Base-by-base conservation (phyloP, 2,329 filamentous ascomycete species). In the Phyllachora maydis region DNA sequence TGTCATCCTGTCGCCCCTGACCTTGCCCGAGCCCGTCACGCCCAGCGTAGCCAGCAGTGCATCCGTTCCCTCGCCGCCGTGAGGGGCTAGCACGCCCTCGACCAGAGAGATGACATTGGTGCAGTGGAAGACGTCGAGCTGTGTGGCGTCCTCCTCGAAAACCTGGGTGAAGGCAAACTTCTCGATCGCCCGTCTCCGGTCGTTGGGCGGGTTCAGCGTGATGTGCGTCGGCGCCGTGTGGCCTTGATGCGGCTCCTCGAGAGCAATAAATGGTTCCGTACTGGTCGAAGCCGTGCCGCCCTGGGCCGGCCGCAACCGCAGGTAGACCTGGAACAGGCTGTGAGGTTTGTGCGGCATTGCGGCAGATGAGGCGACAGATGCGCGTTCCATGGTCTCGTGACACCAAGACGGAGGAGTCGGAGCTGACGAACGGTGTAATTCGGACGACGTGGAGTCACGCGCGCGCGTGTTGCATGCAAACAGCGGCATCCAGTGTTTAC, bases 1-100 rank as follows among this genome's bases (percentile, higher is more conserved):
- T 11, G 18, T 31, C 16, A 30, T 26, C 30, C 14, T 27, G 14
- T 10, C 11, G n/a, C n/a, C 6, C 10, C 16, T 8, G 37, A 91
- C 85, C 70, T 98, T 98, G 46, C 88, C 88, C 23, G 83, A 93
- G 8, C 88, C 88, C 6, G 85, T 93, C 20, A 93, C 82, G 10
- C 88, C 88, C 28, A 98, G 49, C 5, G 88, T 95, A 15, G 88
- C 88, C 25, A 98, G 54, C 26, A 95, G 52, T 7, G 79, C 83
- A 59, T 95, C 85, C 33, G 81, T 73, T 11, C 82, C 81, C 32
- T 88, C 74, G 23, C 71, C 65, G 16, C 73, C 72, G 21, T 65
- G 55, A 12, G 65, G 60, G 5, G 73, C 73, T 19, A 98, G 43
- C 4, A 92, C 82, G 11, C 79, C 81, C 37, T 85, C 71, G 5